Evolutionary conservation across 257 asterid species (phyloP).

Genomic region (Gentiana macrophylla): DNA sequence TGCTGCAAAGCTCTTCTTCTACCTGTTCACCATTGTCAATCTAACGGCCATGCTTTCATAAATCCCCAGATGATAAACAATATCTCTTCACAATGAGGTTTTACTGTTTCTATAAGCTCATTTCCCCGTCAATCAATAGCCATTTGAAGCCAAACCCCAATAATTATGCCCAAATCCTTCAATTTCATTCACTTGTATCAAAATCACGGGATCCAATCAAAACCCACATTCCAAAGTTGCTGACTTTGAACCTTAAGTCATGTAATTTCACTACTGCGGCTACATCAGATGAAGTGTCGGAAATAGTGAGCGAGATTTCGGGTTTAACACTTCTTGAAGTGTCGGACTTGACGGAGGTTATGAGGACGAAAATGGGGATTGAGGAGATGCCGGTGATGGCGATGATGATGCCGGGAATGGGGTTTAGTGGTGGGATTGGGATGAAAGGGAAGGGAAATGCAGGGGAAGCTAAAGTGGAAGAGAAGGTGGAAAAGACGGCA

Average conservation of each 20-base stretch:
- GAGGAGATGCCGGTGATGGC: constrained; percentile 84
- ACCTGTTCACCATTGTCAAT: no score
- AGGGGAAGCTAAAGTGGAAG: constrained; percentile 42
- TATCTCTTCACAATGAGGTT: constrained; percentile 28
- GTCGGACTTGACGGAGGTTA: constrained; percentile 49
- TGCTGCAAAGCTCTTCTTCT: not conserved
- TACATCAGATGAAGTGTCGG: constrained; percentile 37
- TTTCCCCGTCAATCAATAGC: constrained; percentile 34
- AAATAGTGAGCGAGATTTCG: constrained; percentile 53
- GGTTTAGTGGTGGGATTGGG: constrained; percentile 42
- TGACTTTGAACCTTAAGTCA: constrained; percentile 17
- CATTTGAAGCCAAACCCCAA: constrained; percentile 16
- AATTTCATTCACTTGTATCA: not conserved
- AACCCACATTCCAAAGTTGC: constrained; percentile 14
- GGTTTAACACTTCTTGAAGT: constrained; percentile 61
- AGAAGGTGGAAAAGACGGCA: constrained; percentile 70
- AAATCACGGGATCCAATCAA: not conserved
- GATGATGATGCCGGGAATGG: constrained; percentile 82
- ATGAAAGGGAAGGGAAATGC: constrained; percentile 39
- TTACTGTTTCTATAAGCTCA: constrained; percentile 20
- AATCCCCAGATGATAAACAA: not conserved
- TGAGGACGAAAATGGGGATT: constrained; percentile 52
- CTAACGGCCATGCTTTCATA: constrained; percentile 6
- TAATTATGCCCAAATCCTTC: constrained; percentile 6
- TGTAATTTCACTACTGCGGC: constrained; percentile 35